Evolutionary conservation across 129 eudicot species (phyloP).

Genomic region (Apium graveolens): DNA sequence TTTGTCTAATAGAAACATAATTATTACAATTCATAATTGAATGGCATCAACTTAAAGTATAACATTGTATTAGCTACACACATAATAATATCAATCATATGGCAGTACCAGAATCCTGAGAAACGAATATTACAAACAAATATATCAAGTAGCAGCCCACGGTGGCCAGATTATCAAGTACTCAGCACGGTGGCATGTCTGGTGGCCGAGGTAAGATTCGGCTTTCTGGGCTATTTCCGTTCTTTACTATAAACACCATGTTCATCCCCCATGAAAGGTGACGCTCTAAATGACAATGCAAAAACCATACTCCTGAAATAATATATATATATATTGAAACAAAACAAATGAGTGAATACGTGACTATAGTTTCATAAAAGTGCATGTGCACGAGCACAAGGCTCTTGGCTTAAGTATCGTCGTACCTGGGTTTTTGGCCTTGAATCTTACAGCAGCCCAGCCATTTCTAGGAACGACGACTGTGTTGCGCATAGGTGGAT

Average conservation of each 20-base stretch:
- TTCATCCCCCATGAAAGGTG: conserved; percentile 16
- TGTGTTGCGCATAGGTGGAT: conserved; percentile 3
- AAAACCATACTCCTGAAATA: conserved; percentile 10
- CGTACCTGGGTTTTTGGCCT: conserved; percentile 1
- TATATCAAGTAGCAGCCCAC: too few relatives aligned
- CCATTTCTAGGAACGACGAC: conserved; percentile 10
- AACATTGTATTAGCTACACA: too few relatives aligned
- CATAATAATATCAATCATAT: too few relatives aligned
- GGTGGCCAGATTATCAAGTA: neutral
- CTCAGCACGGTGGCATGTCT: conserved; percentile 11
- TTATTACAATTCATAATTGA: too few relatives aligned
- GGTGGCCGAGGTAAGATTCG: neutral
- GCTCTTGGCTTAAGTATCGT: neutral
- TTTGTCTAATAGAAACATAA: too few relatives aligned
- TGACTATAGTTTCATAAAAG: neutral
- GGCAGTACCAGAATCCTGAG: neutral
- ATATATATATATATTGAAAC: neutral
- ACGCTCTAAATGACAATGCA: conserved; percentile 12
- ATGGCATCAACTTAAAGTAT: too few relatives aligned
- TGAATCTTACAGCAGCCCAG: conserved; percentile 10
- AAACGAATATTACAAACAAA: too few relatives aligned
- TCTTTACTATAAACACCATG: conserved; percentile 6
- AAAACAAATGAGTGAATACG: neutral
- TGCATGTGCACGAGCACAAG: neutral
- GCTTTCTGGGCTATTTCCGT: neutral